Base-by-base conservation (phyloP, 805 yeast genomes). In the Lachancea quebecensis region DNA sequence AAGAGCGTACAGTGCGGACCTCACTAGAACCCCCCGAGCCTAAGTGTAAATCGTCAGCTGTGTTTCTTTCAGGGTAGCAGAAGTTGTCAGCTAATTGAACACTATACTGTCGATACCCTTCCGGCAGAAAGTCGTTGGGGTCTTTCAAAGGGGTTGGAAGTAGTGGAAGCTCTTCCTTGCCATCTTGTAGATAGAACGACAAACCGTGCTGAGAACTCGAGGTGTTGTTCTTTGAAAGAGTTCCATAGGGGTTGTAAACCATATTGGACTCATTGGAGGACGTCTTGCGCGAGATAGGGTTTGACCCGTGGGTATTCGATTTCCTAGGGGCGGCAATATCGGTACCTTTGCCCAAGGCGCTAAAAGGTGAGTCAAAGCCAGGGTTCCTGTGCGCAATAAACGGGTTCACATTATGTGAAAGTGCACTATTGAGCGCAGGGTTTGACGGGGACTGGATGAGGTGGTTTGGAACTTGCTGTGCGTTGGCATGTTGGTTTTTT, bases 1-100 rank as follows among this genome's bases (percentile, higher is more conserved):
- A 61, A 12, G 66, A 60, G 45, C 68, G 66, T 3, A 75, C 62
- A 46, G 74, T 74, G 44, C 81, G 69, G 16, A 85, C 89, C 40
- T 76, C 75, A 4, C 87, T 76, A 2, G 85, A 77, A 2, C 90
- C 90, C 39, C 95, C 93, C 45, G 74, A 76, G 2, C 90, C 93
- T 41, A 85, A 60, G 39, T 72, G 75, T 44, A 73, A 72, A 18
- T 68, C 68, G 40, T 67, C 69, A 21, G 67, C 66, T 1, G 59
- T 48, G 7, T 47, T 46, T 43, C 62, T 60, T 10, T 67, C 69
- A 2, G 72, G 68, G 15, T 74, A 51, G 35, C 71, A 76, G 56
- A 77, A 85, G 45, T 75, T 77, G 38, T 80, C 82, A 28, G 72
- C 68, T 47, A 85, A 62, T 36, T 72, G 70, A 2, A 70, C 64